Evolutionary conservation across 495 filamentous ascomycete species (phyloP), one percentile per base, ranked within the genome.

Genomic region (Aspergillus ostianus): DNA sequence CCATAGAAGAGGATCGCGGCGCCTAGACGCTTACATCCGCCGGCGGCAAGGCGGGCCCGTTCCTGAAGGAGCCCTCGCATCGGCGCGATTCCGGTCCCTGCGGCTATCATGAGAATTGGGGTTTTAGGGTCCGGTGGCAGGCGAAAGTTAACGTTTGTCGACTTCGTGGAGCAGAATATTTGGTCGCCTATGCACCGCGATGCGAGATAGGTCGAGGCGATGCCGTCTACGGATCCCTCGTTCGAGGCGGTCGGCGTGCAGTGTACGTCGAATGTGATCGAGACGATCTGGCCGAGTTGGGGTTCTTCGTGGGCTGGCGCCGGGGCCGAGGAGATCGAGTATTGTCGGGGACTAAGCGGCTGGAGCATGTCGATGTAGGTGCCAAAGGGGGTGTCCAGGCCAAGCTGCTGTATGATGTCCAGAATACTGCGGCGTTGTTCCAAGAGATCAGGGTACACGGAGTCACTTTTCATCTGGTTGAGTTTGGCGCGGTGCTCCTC

Each of bases 271-370:
- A n/a, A n/a, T n/a, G n/a, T n/a, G n/a, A n/a, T n/a, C n/a, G n/a
- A n/a, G n/a, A n/a, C n/a, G n/a, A n/a, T n/a, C n/a, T n/a, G n/a
- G n/a, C n/a, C n/a, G n/a, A n/a, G n/a, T n/a, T n/a, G n/a, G n/a
- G n/a, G n/a, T n/a, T n/a, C n/a, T n/a, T n/a, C n/a, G n/a, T n/a
- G n/a, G n/a, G n/a, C n/a, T n/a, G n/a, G n/a, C n/a, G n/a, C n/a
- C n/a, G n/a, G n/a, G n/a, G n/a, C n/a, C n/a, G n/a, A n/a, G 13
- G 86, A 89, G 69, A 91, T 89, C 49, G 81, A 86, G 67, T 90
- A 91, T 68, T 87, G 84, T n/a, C 88, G 81, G 15, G 84, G 76
- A 20, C 84, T 81, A 79, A 91, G 84, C 2, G 86, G 85, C 4
- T 51, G 51, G 0, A 64, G 58, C 58, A 61, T 51, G 17, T 19